Conservation (phyloP, 192 early-diverging fungal species). For the Coemansia sp. region DNA sequence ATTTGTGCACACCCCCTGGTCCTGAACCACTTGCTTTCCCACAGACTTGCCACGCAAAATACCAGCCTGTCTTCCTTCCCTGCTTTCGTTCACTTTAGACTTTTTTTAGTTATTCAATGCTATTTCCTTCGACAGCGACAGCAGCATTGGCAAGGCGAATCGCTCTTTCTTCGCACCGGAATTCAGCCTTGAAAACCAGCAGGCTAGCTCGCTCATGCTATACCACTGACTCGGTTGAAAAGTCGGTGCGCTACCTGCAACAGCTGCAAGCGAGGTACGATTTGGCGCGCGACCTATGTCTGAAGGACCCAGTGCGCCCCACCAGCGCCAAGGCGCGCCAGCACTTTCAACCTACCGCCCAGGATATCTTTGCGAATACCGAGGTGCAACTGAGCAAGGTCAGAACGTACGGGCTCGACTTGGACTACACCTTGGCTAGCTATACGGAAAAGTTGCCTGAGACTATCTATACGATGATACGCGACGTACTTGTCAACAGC, state of each 20-base stretch:
- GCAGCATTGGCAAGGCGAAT: not conserved
- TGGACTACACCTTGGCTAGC: constrained; percentile 67
- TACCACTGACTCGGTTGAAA: not conserved
- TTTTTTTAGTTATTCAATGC: not conserved
- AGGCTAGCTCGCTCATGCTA: not conserved
- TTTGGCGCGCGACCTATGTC: constrained; percentile 27
- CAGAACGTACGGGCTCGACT: constrained; percentile 65
- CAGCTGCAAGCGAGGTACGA: constrained; percentile 29
- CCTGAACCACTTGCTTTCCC: not conserved
- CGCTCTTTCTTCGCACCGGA: not conserved
- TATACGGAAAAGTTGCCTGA: constrained; percentile 60
- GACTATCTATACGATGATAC: constrained; percentile 63
- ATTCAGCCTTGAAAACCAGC: not conserved
- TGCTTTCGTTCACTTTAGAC: not conserved
- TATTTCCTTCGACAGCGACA: not conserved
- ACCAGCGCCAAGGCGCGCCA: constrained; percentile 18
- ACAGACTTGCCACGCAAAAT: not conserved
- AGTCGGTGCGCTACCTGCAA: not conserved
- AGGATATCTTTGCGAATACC: constrained; percentile 61
- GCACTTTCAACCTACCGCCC: constrained; percentile 29
- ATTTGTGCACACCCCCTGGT: not conserved
- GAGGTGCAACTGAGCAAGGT: constrained; percentile 60
- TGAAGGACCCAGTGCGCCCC: constrained; percentile 30
- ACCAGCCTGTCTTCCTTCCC: not conserved
- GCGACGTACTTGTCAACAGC: constrained; percentile 58